A percentile compares a stretch with the other conserved stretches of the same genome.
These are phyloP conservation scores for Lodderomyces pseudojiufengensis DNA, from an alignment of 1,139 yeast genomes.

Conservation along the genomic window DNA sequence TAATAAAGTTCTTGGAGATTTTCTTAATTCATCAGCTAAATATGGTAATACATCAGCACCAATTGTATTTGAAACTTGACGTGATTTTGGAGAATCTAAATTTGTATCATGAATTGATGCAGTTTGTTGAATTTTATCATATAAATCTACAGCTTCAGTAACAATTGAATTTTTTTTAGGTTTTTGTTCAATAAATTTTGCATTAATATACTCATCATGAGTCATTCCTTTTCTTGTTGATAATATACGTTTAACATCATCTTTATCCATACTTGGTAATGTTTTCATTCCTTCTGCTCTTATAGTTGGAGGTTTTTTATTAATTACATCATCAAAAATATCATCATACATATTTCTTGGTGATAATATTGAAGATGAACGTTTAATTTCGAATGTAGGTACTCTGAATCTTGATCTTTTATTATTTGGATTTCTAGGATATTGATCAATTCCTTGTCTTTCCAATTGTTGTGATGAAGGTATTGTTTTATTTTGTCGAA, in stretches of 20 bases:
- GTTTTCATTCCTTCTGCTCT: conserved; percentile 41
- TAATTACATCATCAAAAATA: conserved; percentile 36
- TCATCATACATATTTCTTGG: conserved; percentile 42
- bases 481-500: conserved; percentile 8
- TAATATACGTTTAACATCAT: conserved; percentile 41
- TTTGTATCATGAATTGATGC: conserved; percentile 41
- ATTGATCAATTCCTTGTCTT: background rate
- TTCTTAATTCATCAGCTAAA: conserved; percentile 33
- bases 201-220: conserved; percentile 40
- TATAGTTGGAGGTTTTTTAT: conserved; percentile 31
- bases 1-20: conserved; percentile 31
- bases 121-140: conserved; percentile 34
- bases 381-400: conserved; percentile 43
- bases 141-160: conserved; percentile 24
- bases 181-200: conserved; percentile 30
- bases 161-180: conserved; percentile 31
- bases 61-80: conserved; percentile 3
- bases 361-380: conserved; percentile 32
- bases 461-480: conserved; percentile 5
- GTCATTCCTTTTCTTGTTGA: conserved; percentile 38
- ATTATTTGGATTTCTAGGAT: background rate
- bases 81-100: conserved; percentile 19
- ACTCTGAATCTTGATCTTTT: conserved; percentile 35
- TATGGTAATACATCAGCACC: conserved; percentile 23
- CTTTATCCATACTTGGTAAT: conserved; percentile 47